Percentiles rank a stretch among this genome's conserved stretches.
phyloP scores from a whole-genome alignment of 2,329 filamentous ascomycete genomes.

The Ascocoryne sarcoides region DNA sequence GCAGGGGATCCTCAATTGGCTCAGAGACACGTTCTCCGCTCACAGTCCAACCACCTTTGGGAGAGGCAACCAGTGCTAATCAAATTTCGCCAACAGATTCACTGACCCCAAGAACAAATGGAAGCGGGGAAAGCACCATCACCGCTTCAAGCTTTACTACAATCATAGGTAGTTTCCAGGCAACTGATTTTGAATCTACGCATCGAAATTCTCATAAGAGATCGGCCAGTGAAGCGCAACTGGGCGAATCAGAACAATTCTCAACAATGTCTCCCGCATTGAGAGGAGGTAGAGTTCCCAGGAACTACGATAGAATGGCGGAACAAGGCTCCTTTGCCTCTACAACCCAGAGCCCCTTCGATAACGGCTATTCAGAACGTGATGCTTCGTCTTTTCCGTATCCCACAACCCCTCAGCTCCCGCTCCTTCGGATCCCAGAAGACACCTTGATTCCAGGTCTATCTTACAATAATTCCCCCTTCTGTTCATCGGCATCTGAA shows the following conservation, averaged over 20 bases:
- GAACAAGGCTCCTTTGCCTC: slow-evolving; percentile 8
- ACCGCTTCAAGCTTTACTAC: slow-evolving; percentile 17
- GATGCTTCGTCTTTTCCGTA: slow-evolving; percentile 12
- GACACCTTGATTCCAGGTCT: slow-evolving; percentile 22
- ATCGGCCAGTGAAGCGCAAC: slow-evolving; percentile 14
- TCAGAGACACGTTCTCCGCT: slow-evolving; percentile 9
- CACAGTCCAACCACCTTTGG: slow-evolving; percentile 14
- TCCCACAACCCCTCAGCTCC: slow-evolving; percentile 16
- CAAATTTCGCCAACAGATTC: slow-evolving; percentile 17
- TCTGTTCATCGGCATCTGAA: slow-evolving; percentile 27
- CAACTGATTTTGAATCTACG: slow-evolving; percentile 17
- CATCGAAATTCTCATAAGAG: slow-evolving; percentile 12
- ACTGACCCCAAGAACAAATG: slow-evolving; percentile 18
- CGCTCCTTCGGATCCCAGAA: slow-evolving; percentile 24
- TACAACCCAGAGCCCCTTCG: slow-evolving; percentile 12
- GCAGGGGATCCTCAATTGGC: slow-evolving; percentile 22
- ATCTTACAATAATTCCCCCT: slow-evolving; percentile 24
- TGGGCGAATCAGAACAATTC: slow-evolving; percentile 16
- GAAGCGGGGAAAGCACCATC: slow-evolving; percentile 16
- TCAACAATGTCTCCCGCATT: slow-evolving; percentile 15
- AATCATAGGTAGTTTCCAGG: slow-evolving; percentile 18
- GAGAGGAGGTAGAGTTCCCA: slow-evolving; percentile 8
- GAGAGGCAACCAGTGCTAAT: slow-evolving; percentile 1
- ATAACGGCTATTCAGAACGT: slow-evolving; percentile 10
- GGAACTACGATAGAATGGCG: slow-evolving; percentile 12